These are phyloP conservation scores for Schizosaccharomyces lindneri DNA, from an alignment of 805 yeast species.

Conservation along the genomic window DNA sequence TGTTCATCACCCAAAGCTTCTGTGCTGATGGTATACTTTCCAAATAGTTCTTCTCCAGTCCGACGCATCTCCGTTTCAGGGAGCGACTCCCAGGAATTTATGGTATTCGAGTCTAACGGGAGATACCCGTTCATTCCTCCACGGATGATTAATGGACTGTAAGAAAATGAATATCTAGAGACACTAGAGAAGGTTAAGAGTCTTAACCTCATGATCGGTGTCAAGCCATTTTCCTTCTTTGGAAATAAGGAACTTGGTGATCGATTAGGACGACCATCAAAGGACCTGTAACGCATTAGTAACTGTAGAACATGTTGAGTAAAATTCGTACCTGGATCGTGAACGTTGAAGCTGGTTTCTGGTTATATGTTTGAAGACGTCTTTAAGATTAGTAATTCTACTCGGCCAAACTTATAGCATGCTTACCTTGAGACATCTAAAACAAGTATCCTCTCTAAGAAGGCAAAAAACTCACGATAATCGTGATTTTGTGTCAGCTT, in stretches of 20 bases:
- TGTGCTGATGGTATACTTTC: not conserved
- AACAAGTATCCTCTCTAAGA: not conserved
- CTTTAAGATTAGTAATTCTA: not conserved
- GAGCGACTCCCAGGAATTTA: not conserved
- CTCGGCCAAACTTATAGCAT: not conserved
- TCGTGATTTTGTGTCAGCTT: not conserved
- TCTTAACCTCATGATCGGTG: not conserved
- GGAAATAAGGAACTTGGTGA: not conserved
- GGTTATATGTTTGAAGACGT: not conserved
- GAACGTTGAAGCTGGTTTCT: not conserved
- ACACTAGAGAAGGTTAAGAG: not conserved
- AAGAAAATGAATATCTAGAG: not conserved
- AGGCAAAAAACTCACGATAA: not conserved
- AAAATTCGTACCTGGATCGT: not conserved
- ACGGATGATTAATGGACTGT: not conserved
- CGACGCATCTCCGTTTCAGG: not conserved
- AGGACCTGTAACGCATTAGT: not conserved
- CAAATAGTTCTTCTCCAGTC: not conserved
- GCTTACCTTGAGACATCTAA: conserved; percentile 1
- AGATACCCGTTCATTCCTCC: not conserved
- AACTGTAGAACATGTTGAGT: not conserved
- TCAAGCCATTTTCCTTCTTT: not conserved
- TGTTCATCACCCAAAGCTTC: not conserved
- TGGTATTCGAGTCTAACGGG: not conserved
- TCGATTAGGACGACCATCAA: not conserved